Percentiles rank a stretch among this genome's conserved stretches.
phyloP scores from a whole-genome alignment of 768 basidiomycete species.

The Lactarius hatsudake region DNA sequence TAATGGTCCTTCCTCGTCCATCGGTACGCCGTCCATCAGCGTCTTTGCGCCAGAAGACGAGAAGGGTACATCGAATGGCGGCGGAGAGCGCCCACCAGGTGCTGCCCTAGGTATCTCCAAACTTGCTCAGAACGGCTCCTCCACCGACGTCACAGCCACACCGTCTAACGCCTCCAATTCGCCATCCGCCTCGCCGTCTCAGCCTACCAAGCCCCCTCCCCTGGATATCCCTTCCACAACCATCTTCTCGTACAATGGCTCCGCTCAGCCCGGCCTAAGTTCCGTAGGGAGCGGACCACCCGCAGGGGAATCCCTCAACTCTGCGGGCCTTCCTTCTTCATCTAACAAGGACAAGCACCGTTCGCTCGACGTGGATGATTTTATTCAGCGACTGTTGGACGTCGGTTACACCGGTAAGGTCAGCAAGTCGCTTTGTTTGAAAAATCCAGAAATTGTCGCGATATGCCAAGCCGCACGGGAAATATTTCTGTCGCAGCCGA shows the following conservation, averaged over 20 bases:
- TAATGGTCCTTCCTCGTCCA: conserved; percentile 33
- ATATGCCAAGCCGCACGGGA: conserved; percentile 96
- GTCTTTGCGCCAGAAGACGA: conserved; percentile 37
- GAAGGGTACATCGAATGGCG: conserved; percentile 42
- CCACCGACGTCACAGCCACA: conserved; percentile 40
- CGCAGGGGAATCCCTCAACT: conserved; percentile 37
- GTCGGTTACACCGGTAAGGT: conserved; percentile 98
- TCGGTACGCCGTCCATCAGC: conserved; percentile 39
- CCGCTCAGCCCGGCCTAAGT: conserved; percentile 46
- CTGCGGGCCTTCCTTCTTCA: conserved; percentile 32
- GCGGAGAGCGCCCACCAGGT: conserved; percentile 36
- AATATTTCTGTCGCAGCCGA: conserved; percentile 94
- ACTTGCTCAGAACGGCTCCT: conserved; percentile 31
- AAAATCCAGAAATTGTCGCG: conserved; percentile 92
- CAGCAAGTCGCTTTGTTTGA: conserved; percentile 90
- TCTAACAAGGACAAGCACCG: conserved; percentile 57
- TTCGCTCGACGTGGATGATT: conserved; percentile 92
- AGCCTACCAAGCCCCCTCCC: conserved; percentile 46
- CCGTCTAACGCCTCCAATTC: conserved; percentile 32
- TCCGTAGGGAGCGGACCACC: conserved; percentile 43
- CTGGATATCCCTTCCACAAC: conserved; percentile 82
- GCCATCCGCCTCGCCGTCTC: conserved; percentile 30
- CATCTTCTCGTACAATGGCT: conserved; percentile 66
- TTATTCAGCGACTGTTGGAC: conserved; percentile 94
- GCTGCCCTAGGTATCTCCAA: conserved; percentile 28